These are phyloP conservation scores for Phellopilus nigrolimitatus DNA, from an alignment of 1,284 basidiomycete species.

Conservation along the genomic window DNA sequence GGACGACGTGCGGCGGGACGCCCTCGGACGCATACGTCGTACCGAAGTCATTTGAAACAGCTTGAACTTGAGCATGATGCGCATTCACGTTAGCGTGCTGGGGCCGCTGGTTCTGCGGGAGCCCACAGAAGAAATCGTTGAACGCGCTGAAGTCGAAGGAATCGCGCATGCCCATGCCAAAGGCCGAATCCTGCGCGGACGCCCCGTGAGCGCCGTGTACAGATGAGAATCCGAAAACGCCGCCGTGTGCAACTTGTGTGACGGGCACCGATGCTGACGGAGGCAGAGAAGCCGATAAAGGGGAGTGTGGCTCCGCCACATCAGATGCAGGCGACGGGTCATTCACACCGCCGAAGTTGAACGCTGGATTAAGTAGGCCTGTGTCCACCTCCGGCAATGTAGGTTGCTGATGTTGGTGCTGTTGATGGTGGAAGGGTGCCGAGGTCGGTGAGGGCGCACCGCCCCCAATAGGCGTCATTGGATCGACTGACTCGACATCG, in stretches of 20 bases:
- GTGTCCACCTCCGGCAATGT: constrained; percentile 49
- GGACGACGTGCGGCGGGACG: constrained; percentile 2
- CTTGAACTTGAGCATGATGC: background rate
- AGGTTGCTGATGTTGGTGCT: constrained; percentile 25
- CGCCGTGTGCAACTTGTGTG: background rate
- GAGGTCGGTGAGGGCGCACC: background rate
- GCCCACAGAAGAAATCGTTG: background rate
- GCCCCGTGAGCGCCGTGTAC: background rate
- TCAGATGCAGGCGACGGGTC: background rate
- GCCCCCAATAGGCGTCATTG: constrained; percentile 6
- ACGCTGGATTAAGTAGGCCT: constrained; percentile 45
- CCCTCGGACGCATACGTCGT: background rate
- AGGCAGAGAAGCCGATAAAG: background rate
- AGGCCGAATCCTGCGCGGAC: background rate
- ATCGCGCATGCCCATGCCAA: constrained; percentile 14
- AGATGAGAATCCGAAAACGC: background rate
- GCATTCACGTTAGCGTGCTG: background rate
- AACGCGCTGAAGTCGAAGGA: constrained; percentile 18
- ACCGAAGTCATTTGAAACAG: background rate
- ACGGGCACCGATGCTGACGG: constrained; percentile 1
- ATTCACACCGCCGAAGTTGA: constrained; percentile 30
- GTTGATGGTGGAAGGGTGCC: background rate
- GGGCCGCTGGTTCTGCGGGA: constrained; percentile 1
- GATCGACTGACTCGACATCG: constrained; percentile 13
- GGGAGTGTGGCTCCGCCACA: background rate